These are phyloP conservation scores for Asterochloris erici DNA, from an alignment of 139 green algal genomes.

Conservation along the genomic window DNA sequence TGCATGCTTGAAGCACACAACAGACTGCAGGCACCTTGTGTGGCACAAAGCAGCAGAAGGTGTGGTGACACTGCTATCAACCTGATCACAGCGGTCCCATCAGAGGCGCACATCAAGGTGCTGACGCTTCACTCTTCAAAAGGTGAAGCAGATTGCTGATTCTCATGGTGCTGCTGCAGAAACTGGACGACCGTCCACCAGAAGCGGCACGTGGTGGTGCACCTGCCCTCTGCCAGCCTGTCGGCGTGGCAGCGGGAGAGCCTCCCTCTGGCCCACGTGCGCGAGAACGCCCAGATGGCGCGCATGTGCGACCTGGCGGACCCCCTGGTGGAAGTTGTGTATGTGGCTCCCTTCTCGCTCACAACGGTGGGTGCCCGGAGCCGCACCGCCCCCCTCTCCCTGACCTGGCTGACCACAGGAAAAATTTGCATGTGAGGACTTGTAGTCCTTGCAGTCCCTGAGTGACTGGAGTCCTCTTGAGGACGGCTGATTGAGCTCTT, in stretches of 20 bases:
- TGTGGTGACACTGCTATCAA: not conserved
- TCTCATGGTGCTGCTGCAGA: not conserved
- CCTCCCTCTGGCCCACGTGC: not conserved
- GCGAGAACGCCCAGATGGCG: constrained; percentile 49
- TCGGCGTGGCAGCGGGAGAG: constrained; percentile 17
- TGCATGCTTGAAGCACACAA: no score
- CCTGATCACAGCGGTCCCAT: not conserved
- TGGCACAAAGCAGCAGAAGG: not conserved
- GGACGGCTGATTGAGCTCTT: no score
- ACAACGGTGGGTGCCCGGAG: constrained; percentile 24
- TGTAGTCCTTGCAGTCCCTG: no score
- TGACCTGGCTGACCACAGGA: no score
- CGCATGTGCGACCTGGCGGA: constrained; percentile 56
- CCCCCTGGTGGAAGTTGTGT: constrained; percentile 45
- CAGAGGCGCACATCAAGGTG: not conserved
- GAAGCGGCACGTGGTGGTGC: constrained; percentile 47
- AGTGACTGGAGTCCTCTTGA: no score
- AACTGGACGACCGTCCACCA: constrained; percentile 34
- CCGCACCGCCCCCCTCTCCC: no score
- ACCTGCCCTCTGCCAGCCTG: constrained; percentile 44
- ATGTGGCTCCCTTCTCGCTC: constrained; percentile 42
- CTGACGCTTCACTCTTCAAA: no score
- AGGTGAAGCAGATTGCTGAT: no score
- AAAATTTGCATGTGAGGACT: no score
- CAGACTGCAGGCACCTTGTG: no score